phyloP scores from a whole-genome alignment of 2,329 filamentous ascomycete species.

The Colletotrichum lentis region DNA sequence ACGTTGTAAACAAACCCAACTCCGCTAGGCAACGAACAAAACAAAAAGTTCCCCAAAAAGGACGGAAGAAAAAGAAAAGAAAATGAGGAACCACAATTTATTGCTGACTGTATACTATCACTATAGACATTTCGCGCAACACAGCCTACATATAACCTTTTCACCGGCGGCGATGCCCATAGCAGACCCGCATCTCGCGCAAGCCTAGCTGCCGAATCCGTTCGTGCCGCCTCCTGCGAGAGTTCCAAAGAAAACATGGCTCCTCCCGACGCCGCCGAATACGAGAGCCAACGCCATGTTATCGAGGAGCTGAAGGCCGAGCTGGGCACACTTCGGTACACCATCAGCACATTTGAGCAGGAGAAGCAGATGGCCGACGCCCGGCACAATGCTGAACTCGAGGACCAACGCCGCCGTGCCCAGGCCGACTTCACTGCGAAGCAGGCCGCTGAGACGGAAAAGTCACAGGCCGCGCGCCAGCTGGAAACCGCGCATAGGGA shows the following conservation, averaged over 20 bases:
- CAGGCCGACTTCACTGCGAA: slow-evolving; percentile 82
- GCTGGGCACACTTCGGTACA: slow-evolving; percentile 86
- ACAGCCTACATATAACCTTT: slow-evolving; percentile 67
- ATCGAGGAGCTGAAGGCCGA: slow-evolving; percentile 88
- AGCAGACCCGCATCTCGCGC: slow-evolving; percentile 53
- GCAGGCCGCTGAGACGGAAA: slow-evolving; percentile 66
- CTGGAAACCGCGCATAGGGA: slow-evolving; percentile 61
- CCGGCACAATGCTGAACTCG: slow-evolving; percentile 82
- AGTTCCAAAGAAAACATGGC: slow-evolving; percentile 68
- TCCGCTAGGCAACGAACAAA: background rate
- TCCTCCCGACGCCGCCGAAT: slow-evolving; percentile 65
- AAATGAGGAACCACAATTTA: background rate
- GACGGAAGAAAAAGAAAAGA: too few relatives aligned
- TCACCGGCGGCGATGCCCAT: slow-evolving; percentile 60
- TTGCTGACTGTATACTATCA: slow-evolving; percentile 40
- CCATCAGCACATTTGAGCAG: slow-evolving; percentile 84
- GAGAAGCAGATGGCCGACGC: slow-evolving; percentile 83
- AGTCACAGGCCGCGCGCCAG: slow-evolving; percentile 58
- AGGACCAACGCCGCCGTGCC: slow-evolving; percentile 80
- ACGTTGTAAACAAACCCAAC: slow-evolving; percentile 43
- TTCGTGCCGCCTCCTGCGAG: slow-evolving; percentile 61
- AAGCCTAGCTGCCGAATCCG: slow-evolving; percentile 51
- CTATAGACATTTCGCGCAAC: slow-evolving; percentile 57
- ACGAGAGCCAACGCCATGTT: slow-evolving; percentile 64
- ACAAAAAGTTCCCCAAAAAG: too few relatives aligned